These are phyloP conservation scores for Draba incana DNA, from an alignment of 345 rosid species.

Conservation along the genomic window DNA sequence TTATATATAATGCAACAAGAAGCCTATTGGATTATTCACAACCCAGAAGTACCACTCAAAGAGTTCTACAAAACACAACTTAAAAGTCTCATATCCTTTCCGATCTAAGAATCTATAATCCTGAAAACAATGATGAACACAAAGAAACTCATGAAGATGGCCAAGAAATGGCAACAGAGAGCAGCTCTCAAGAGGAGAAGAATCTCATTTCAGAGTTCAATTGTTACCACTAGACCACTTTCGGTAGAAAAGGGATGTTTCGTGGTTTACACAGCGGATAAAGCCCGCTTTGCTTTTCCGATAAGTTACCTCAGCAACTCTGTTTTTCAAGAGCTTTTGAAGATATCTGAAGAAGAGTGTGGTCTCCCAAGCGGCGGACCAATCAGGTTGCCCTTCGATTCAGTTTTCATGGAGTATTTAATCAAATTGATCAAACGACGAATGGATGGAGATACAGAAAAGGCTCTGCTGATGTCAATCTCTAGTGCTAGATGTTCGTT, in stretches of 20 bases:
- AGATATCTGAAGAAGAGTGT: conserved; percentile 48
- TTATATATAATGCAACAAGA: background rate
- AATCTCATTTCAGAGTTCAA: conserved; percentile 29
- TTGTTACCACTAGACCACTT: too few relatives aligned
- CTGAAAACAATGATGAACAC: background rate
- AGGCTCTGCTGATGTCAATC: conserved; percentile 35
- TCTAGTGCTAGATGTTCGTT: conserved; percentile 23
- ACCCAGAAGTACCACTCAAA: background rate
- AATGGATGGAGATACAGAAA: conserved; percentile 40
- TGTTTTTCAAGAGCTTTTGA: conserved; percentile 43
- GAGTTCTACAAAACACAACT: background rate
- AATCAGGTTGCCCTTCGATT: conserved; percentile 42
- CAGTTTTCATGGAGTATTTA: conserved; percentile 36
- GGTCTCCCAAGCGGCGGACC: conserved; percentile 37
- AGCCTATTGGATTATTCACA: conserved; percentile 4
- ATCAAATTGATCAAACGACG: conserved; percentile 6
- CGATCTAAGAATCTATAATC: background rate
- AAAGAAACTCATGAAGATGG: conserved; percentile 33
- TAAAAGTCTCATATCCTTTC: too few relatives aligned
- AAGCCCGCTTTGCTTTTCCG: conserved; percentile 8
- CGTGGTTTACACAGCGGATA: conserved; percentile 42
- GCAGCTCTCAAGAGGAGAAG: conserved; percentile 27
- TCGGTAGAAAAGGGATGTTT: conserved; percentile 36
- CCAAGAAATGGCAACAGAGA: conserved; percentile 35
- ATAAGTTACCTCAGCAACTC: conserved; percentile 35